Evolutionary conservation across 2,329 filamentous ascomycete species (phyloP).

Genomic region (Thielaviopsis euricoi): DNA sequence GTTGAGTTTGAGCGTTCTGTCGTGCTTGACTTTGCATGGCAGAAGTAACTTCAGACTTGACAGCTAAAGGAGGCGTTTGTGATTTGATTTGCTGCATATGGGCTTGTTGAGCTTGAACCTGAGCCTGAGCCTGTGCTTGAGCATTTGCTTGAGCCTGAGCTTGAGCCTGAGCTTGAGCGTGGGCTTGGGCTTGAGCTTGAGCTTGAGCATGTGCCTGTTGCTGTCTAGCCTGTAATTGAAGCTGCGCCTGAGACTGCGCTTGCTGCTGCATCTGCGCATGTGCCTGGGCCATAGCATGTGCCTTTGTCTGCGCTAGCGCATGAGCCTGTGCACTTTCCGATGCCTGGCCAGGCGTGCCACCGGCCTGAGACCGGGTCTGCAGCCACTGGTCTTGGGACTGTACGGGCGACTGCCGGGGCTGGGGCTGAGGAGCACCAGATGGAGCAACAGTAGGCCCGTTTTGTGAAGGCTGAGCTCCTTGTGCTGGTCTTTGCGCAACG

Average conservation of each 20-base stretch:
- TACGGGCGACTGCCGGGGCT: neutral
- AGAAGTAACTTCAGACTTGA: neutral
- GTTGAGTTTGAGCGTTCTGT: neutral
- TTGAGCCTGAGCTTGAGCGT: neutral
- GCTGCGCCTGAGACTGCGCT: neutral
- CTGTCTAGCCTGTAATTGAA: neutral
- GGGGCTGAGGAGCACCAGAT: neutral
- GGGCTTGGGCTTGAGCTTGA: constrained; percentile 1
- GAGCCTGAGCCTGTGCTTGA: constrained; percentile 7
- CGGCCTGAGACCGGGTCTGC: neutral
- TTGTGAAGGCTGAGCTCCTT: neutral
- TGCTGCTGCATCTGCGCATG: neutral
- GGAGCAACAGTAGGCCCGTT: neutral
- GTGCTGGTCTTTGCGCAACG: neutral
- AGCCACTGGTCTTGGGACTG: neutral
- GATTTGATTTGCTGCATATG: neutral
- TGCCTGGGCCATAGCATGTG: neutral
- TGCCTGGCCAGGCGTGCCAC: neutral
- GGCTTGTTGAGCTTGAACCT: constrained; percentile 7
- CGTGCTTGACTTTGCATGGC: neutral
- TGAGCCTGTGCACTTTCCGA: constrained; percentile 6
- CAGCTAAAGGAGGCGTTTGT: neutral
- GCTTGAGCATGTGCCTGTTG: neutral
- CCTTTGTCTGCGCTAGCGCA: neutral
- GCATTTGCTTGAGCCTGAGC: constrained; percentile 1